These are phyloP conservation scores for Protomyces gravidus DNA, from an alignment of 1,139 yeast species.

Conservation along the genomic window DNA sequence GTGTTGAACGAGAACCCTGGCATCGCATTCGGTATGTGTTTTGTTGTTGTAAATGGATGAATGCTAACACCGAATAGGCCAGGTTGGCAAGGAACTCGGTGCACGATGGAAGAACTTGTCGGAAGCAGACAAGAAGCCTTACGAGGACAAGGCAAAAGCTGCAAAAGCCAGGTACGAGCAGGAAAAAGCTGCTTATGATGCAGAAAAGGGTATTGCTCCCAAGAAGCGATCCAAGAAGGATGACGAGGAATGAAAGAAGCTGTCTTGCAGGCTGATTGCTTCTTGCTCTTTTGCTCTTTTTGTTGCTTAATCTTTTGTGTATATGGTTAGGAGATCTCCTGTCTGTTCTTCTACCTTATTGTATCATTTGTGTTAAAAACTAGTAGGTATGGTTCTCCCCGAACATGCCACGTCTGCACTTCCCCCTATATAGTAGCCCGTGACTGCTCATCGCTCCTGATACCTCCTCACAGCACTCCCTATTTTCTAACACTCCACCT, in stretches of 20 bases:
- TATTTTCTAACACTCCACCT: too few species aligned
- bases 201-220: conserved; percentile 40
- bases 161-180: conserved; percentile 97
- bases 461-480: too few species aligned
- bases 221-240: conserved; percentile 8
- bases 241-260: not conserved
- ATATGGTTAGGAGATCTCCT: too few species aligned
- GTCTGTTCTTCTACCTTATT: too few species aligned
- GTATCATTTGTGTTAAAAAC: too few species aligned
- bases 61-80: conserved; percentile 39
- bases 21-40: conserved; percentile 65
- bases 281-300: not conserved
- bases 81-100: conserved; percentile 87
- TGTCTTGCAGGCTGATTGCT: not conserved
- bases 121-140: conserved; percentile 61
- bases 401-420: too few species aligned
- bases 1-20: conserved; percentile 95
- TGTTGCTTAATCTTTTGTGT: not conserved
- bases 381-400: too few species aligned
- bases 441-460: too few species aligned
- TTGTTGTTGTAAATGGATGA: not conserved
- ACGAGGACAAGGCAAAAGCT: conserved; percentile 80
- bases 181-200: conserved; percentile 80
- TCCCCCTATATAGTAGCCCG: too few species aligned
- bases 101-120: conserved; percentile 91